phyloP scores from a whole-genome alignment of 805 yeast genomes.

The Wickerhamomyces mucosus region DNA sequence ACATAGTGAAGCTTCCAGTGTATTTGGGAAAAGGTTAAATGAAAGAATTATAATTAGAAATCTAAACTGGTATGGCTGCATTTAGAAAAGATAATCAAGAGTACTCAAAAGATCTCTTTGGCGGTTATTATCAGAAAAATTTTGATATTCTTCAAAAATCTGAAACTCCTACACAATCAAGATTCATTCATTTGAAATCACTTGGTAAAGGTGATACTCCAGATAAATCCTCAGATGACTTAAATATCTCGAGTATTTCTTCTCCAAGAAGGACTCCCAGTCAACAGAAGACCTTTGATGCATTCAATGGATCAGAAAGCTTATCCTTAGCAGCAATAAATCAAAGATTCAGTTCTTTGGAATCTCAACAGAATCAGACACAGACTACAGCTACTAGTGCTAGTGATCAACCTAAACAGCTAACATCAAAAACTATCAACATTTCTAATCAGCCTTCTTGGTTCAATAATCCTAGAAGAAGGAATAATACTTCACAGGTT shows the following conservation, averaged over 20 bases:
- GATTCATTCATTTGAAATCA: conserved; percentile 15
- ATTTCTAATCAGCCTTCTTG: conserved; percentile 21
- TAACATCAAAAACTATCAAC: no score
- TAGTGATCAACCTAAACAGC: conserved; percentile 1
- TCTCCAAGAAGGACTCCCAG: conserved; percentile 20
- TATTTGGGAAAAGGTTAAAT: no score
- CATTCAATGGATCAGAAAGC: conserved; percentile 11
- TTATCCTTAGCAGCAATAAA: conserved; percentile 16
- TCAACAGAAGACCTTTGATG: conserved; percentile 14
- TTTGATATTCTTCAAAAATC: conserved; percentile 13
- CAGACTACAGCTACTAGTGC: not conserved
- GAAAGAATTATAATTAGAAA: no score
- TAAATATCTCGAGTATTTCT: conserved; percentile 7
- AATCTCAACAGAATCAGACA: conserved; percentile 2
- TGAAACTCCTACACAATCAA: conserved; percentile 10
- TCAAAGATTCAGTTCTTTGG: conserved; percentile 10
- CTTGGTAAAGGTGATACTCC: conserved; percentile 5
- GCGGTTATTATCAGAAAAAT: conserved; percentile 15
- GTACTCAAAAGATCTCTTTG: conserved; percentile 18
- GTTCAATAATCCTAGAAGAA: conserved; percentile 34
- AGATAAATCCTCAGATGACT: conserved; percentile 16
- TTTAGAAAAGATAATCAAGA: conserved; percentile 13
- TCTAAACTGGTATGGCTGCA: conserved; percentile 12
- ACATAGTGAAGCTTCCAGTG: no score
- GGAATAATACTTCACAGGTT: conserved; percentile 38